These are phyloP conservation scores for Pneumocystis sp. DNA, from an alignment of 1,139 yeast genomes.

Conservation along the genomic window DNA sequence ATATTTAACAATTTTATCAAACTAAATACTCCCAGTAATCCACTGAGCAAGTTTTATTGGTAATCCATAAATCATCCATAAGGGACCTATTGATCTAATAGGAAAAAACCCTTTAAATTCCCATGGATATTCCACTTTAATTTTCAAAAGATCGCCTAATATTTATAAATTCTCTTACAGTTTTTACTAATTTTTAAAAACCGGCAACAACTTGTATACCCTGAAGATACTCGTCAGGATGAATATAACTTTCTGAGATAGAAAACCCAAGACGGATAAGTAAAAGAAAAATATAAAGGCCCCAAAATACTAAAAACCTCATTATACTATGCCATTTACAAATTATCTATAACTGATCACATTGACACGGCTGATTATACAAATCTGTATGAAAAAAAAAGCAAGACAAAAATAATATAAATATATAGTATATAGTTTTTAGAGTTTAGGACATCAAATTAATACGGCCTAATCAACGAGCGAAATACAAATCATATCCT, in stretches of 20 bases:
- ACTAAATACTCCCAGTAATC: background rate
- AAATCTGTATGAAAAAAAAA: too few relatives aligned
- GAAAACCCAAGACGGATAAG: slow-evolving; percentile 41
- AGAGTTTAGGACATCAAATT: background rate
- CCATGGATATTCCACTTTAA: slow-evolving; percentile 60
- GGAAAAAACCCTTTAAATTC: slow-evolving; percentile 51
- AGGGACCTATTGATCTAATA: slow-evolving; percentile 59
- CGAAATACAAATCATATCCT: background rate
- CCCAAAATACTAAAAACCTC: background rate
- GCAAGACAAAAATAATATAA: background rate
- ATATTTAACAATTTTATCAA: background rate
- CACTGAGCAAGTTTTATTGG: slow-evolving; percentile 33
- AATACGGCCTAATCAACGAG: background rate
- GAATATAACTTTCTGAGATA: slow-evolving; percentile 68
- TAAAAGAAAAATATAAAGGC: slow-evolving; percentile 11
- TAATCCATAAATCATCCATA: slow-evolving; percentile 48
- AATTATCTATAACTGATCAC: background rate
- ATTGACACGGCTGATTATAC: background rate
- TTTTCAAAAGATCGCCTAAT: slow-evolving; percentile 30
- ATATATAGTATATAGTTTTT: background rate
- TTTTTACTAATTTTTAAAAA: slow-evolving; percentile 10
- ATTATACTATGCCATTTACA: background rate
- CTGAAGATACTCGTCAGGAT: slow-evolving; percentile 96
- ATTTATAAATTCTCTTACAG: background rate
- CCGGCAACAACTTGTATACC: slow-evolving; percentile 56